A percentile compares a stretch with the other conserved stretches of the same genome.
Evolutionary conservation across 2,329 filamentous ascomycete genomes (phyloP).

Genomic region (Colletotrichum horii): DNA sequence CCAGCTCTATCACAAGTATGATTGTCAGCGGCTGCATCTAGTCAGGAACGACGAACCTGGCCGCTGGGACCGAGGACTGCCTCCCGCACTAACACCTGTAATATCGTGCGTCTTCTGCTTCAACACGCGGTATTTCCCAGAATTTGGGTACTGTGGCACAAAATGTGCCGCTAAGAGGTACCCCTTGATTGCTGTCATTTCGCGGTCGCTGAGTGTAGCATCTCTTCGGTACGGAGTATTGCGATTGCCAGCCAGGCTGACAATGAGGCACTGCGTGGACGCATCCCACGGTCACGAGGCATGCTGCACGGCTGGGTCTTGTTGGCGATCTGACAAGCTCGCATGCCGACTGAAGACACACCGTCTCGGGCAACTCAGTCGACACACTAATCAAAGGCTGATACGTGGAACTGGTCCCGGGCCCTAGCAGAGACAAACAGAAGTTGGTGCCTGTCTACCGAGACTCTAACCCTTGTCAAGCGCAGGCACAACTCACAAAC

Average conservation of each 20-base stretch:
- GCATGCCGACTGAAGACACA: neutral
- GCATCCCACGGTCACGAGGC: neutral
- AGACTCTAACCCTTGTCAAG: neutral
- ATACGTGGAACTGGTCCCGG: neutral
- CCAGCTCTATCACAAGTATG: neutral
- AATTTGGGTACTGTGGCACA: neutral
- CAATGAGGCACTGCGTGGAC: neutral
- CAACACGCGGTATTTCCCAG: neutral
- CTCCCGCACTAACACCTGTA: neutral
- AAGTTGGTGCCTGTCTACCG: neutral
- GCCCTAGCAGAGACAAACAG: neutral
- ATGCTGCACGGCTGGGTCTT: neutral
- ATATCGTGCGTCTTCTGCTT: neutral
- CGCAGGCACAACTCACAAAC: neutral
- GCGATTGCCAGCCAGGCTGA: neutral
- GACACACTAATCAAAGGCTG: neutral
- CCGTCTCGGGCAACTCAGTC: neutral
- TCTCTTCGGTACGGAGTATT: neutral
- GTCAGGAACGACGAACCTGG: neutral
- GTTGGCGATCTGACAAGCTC: neutral
- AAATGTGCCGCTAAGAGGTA: neutral
- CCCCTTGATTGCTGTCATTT: slow-evolving; percentile 12
- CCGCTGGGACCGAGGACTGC: neutral
- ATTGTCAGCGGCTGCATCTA: neutral
- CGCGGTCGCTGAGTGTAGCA: neutral